A percentile compares a stretch with the other conserved stretches of the same genome.
Conservation (phyloP, 2,329 filamentous ascomycete genomes). For the Nemania sp. region DNA sequence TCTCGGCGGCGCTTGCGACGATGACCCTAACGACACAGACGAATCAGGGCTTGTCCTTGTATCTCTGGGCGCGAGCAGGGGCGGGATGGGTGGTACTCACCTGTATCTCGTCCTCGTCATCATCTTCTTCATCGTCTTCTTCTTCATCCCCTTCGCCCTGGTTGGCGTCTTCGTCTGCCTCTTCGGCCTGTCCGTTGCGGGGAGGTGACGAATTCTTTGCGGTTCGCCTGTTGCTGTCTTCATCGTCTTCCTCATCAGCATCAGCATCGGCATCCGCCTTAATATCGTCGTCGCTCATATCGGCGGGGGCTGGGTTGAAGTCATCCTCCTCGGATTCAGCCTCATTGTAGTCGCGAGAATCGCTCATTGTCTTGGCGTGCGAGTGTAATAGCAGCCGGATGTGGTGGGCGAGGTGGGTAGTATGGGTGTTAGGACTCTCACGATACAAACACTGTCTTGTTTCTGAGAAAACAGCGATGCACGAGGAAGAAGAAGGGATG, state of each 20-base stretch:
- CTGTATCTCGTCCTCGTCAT: constrained; percentile 70
- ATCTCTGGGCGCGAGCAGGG: neutral
- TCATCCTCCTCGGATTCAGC: constrained; percentile 74
- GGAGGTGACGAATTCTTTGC: constrained; percentile 33
- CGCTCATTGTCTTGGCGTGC: constrained; percentile 49
- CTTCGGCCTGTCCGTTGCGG: constrained; percentile 42
- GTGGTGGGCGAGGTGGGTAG: too few relatives aligned
- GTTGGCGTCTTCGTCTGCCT: constrained; percentile 54
- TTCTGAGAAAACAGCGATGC: too few relatives aligned
- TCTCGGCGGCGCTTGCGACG: constrained; percentile 82
- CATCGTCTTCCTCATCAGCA: constrained; percentile 42
- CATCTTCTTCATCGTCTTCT: constrained; percentile 68
- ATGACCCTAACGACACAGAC: constrained; percentile 53
- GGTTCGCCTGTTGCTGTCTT: constrained; percentile 33
- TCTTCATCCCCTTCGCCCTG: constrained; percentile 55
- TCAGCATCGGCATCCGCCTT: constrained; percentile 43
- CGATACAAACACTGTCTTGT: too few relatives aligned
- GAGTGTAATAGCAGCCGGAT: constrained; percentile 1
- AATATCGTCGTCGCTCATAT: constrained; percentile 73
- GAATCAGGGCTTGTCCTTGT: neutral
- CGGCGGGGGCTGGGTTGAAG: constrained; percentile 82
- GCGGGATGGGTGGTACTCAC: constrained; percentile 47
- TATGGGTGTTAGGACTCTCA: neutral
- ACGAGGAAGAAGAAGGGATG: too few relatives aligned
- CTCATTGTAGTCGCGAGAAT: constrained; percentile 53